Base-by-base conservation (phyloP, 2,329 filamentous ascomycete species). In the Calonectria multiphialidica region DNA sequence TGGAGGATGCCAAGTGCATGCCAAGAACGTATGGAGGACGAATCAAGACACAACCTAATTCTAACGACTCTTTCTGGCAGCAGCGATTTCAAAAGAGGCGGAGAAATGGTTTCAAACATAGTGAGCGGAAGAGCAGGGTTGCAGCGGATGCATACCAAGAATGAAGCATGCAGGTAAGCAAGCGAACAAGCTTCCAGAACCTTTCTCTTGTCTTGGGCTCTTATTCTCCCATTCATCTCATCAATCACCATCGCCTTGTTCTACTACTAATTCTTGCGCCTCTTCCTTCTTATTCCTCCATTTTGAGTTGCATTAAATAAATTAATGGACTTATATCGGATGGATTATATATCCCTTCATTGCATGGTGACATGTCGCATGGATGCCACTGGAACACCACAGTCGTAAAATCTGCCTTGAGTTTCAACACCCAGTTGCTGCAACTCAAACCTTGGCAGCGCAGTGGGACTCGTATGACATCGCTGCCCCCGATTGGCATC, bases 381-480 rank as follows among this genome's bases (percentile, higher is more conserved):
- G 33, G 35, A 59, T 28, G 6, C 13, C 33, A n/a, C 53, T 59
- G 21, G 30, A 40, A 40, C 21, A 40, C n/a, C 12, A 18, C 2
- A 33, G 18, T 7, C 13, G 37, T 8, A 18, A 21, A 59, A 59
- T 59, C 53, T 59, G 53, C 53, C 53, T 59, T 13, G 35, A 23
- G 35, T 59, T 59, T 59, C 35, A 59, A 40, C n/a, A 40, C 35
- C 33, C 33, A 25, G 37, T 23, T 18, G 33, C 35, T 23, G 35
- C 30, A 40, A 40, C 18, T 10, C 44, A 40, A 59, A 40, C 53
- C 53, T 37, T 28, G 53, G 53, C 35, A 25, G 18, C 7, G 2
- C 7, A 18, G 53, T 25, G 53, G 53, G 53, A 59, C 53, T 59
- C 53, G 53, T 59, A 59, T 59, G 53, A 59, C 53, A 59, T 40